These are phyloP conservation scores for Pythium phragmiticola DNA, from an alignment of 352 stramenopile genomes.

Conservation along the genomic window DNA sequence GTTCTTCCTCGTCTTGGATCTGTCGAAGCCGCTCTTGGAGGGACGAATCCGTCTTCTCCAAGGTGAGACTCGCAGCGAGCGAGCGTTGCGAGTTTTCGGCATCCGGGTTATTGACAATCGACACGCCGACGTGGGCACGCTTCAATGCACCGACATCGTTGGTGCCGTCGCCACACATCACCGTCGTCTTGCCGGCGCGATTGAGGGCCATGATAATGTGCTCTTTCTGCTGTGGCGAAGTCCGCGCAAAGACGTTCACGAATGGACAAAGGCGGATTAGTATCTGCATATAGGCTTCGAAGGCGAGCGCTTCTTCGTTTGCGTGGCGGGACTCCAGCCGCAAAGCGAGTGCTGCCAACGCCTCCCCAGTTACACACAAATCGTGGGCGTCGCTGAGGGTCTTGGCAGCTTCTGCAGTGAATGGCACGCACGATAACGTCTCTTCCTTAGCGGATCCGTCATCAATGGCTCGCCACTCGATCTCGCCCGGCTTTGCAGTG, in stretches of 20 bases:
- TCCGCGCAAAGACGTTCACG: conserved; percentile 88
- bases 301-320: conserved; percentile 27
- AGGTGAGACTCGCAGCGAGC: conserved; percentile 8
- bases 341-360: conserved; percentile 25
- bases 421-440: conserved; percentile 18
- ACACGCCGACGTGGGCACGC: conserved; percentile 92
- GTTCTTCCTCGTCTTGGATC: conserved; percentile 33
- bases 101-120: conserved; percentile 82
- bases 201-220: conserved; percentile 90
- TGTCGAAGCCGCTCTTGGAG: conserved; percentile 22
- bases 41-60: conserved; percentile 8
- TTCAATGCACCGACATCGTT: conserved; percentile 94
- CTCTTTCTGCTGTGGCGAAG: conserved; percentile 93
- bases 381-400: conserved; percentile 28
- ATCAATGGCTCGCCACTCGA: conserved; percentile 35
- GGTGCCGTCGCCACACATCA: conserved; percentile 96
- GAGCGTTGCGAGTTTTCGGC: conserved; percentile 22
- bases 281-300: conserved; percentile 31
- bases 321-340: conserved; percentile 7
- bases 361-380: conserved; percentile 43
- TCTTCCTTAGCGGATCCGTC: conserved; percentile 22
- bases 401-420: conserved; percentile 15
- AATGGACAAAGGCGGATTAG: conserved; percentile 36
- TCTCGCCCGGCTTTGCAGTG: not conserved
- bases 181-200: conserved; percentile 71